Base-by-base conservation (phyloP, 208 protist species). In the Crithidia acanthocephali region DNA sequence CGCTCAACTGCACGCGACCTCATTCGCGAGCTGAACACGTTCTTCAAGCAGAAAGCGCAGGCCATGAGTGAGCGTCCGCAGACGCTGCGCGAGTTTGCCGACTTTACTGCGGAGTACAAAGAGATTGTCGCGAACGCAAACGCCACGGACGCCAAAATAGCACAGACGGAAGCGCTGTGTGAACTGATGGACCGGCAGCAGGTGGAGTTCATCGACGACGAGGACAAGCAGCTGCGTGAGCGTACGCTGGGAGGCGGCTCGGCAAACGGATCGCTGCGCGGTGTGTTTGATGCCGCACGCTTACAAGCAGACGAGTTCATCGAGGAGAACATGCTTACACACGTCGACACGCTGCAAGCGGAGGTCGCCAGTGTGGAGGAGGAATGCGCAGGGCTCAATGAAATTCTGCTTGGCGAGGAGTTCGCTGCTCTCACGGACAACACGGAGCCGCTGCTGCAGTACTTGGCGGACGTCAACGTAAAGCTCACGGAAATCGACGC, bases 161-260 rank as follows among this genome's bases (percentile, higher is more conserved):
- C 90, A 15, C 91, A 98, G 72, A 86, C 91, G 1, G 92, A 98
- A 63, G 58, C 90, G 47, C 80, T 98, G 7, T 97, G 88, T 68
- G 91, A 97, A 13, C 72, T 98, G 56, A 96, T 98, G 89, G 91
- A 97, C 52, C 87, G 86, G 0, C 86, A 95, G 65, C 89, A 93
- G 60, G 95, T 95, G 13, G 91, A 97, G 35, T 93, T 96, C 70
- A 27, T 84, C 20, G 91, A 96, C 47, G 91, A 97, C 72, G 87
- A 95, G 51, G 95, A 98, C 35, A 91, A 92, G 51, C 91, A 97
- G 71, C 78, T 96, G 32, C 91, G 88, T 51, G 91, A 97, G 63
- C 83, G 91, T 48, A 95, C 91, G 15, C 79, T 98, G n/a, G 89
- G 93, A 23, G 92, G 81, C 68, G 80, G 61, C 50, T 79, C 79